A percentile compares a stretch with the other conserved stretches of the same genome.
These are phyloP conservation scores for Trichoderma semiorbis DNA, from an alignment of 2,329 filamentous ascomycete species.

Conservation along the genomic window DNA sequence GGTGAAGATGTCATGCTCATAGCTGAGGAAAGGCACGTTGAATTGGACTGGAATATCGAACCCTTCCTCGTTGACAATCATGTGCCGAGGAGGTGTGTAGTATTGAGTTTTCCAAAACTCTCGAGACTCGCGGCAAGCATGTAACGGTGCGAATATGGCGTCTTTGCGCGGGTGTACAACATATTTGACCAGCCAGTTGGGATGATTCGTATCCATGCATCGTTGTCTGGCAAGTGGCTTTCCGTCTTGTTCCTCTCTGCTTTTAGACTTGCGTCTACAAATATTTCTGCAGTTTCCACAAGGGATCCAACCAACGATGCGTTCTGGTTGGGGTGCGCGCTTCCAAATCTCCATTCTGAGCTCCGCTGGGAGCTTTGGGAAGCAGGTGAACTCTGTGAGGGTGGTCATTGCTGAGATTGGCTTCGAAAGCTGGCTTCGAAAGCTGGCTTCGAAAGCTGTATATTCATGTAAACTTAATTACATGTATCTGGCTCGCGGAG, in stretches of 20 bases:
- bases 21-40: conserved; percentile 17
- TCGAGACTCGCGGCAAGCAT: conserved; percentile 15
- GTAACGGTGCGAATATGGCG: conserved; percentile 15
- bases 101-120: conserved; percentile 4
- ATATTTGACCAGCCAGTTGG: conserved; percentile 16
- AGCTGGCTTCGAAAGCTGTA: not conserved
- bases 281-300: conserved; percentile 7
- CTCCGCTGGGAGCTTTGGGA: conserved; percentile 2
- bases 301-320: conserved; percentile 12
- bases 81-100: not conserved
- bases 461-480: not conserved
- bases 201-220: conserved; percentile 23
- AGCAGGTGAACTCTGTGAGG: conserved; percentile 2
- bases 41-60: not conserved
- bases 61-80: not conserved
- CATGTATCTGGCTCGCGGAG: not conserved
- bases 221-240: not conserved
- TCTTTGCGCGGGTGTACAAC: conserved; percentile 16
- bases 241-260: not conserved
- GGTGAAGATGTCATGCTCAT: conserved; percentile 18
- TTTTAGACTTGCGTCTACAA: not conserved
- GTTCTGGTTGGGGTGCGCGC: conserved; percentile 1
- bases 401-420: not conserved
- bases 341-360: conserved; percentile 15
- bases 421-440: not conserved